These are phyloP conservation scores for Pyrus communis DNA, from an alignment of 306 rosid genomes.

Conservation along the genomic window DNA sequence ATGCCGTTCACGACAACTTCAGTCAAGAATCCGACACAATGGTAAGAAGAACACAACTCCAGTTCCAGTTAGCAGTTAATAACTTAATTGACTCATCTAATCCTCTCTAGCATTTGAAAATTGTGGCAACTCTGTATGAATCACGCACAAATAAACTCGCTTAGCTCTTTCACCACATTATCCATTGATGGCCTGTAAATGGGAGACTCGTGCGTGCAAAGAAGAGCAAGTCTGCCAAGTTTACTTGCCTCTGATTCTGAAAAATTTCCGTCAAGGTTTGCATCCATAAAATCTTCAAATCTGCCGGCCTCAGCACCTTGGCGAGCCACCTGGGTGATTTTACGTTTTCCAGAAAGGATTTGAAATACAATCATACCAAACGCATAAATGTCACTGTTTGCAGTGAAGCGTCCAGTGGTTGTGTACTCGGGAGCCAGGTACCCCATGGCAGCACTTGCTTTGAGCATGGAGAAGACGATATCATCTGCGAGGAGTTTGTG, in stretches of 20 bases:
- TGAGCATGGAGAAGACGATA: constrained; percentile 61
- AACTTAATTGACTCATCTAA: background rate
- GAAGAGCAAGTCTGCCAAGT: constrained; percentile 50
- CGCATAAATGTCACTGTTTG: constrained; percentile 69
- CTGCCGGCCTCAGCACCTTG: constrained; percentile 27
- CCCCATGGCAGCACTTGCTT: constrained; percentile 86
- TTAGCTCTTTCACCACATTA: constrained; percentile 37
- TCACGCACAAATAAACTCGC: constrained; percentile 17
- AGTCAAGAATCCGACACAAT: background rate
- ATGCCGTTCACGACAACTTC: background rate
- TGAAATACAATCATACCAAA: constrained; percentile 77
- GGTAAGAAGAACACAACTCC: constrained; percentile 10
- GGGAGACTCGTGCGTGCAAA: constrained; percentile 66
- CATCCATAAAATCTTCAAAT: constrained; percentile 49
- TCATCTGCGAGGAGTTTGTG: constrained; percentile 90
- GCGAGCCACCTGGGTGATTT: constrained; percentile 32
- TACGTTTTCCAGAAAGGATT: constrained; percentile 59
- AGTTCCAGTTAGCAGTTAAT: constrained; percentile 10
- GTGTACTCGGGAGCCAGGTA: constrained; percentile 80
- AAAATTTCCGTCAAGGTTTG: constrained; percentile 58
- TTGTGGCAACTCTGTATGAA: background rate
- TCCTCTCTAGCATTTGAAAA: constrained; percentile 2
- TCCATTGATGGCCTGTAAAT: constrained; percentile 59
- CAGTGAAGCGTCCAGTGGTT: constrained; percentile 59
- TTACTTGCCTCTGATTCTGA: constrained; percentile 54